phyloP scores from a whole-genome alignment of 2,329 filamentous ascomycete genomes.

The Pseudocercospora fijiensis region DNA sequence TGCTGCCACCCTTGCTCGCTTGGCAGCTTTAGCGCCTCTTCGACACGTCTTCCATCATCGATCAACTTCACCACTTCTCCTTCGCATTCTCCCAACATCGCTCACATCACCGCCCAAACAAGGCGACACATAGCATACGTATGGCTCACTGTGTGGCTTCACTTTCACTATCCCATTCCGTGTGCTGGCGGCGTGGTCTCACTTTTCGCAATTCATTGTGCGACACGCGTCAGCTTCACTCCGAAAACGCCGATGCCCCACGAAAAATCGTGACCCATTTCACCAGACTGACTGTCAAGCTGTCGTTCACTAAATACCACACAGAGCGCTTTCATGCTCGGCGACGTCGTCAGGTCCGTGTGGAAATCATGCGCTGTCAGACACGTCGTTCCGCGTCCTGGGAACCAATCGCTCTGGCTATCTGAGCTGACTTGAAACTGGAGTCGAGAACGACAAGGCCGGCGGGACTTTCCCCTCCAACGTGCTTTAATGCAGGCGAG shows the following conservation, averaged over 20 bases:
- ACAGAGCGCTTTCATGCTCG: no score
- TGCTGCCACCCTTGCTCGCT: not conserved
- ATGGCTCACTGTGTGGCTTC: not conserved
- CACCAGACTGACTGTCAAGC: no score
- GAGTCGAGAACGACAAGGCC: conserved; percentile 6
- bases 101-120: not conserved
- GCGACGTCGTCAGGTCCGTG: not conserved
- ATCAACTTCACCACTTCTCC: not conserved
- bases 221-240: not conserved
- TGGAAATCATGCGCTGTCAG: not conserved
- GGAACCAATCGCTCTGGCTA: not conserved
- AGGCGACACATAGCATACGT: not conserved
- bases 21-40: not conserved
- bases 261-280: not conserved
- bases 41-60: not conserved
- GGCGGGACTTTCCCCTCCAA: conserved; percentile 3
- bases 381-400: not conserved
- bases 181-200: not conserved
- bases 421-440: not conserved
- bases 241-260: not conserved
- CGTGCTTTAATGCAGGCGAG: conserved; percentile 2
- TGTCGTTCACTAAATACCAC: no score
- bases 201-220: not conserved
- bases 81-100: not conserved
- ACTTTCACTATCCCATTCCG: not conserved